A percentile compares a stretch with the other conserved stretches of the same genome.
These are phyloP conservation scores for Melaleuca quinquenervia DNA, from an alignment of 345 rosid species.

Conservation along the genomic window DNA sequence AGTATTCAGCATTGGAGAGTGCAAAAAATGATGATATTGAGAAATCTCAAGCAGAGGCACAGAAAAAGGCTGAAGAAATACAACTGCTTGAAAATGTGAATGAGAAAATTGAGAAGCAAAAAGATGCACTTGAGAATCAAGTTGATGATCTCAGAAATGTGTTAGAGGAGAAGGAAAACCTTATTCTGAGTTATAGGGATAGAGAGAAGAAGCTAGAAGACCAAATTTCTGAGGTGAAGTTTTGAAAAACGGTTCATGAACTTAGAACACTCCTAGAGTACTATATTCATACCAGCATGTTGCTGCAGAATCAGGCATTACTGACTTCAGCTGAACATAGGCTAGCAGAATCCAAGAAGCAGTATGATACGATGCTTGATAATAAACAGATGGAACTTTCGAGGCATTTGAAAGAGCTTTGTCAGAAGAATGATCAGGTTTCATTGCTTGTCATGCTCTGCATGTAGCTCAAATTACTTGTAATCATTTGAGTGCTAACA, in stretches of 20 bases:
- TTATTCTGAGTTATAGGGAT: slow-evolving; percentile 40
- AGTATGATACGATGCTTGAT: slow-evolving; percentile 69
- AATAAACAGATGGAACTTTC: slow-evolving; percentile 75
- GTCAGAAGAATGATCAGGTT: slow-evolving; percentile 90
- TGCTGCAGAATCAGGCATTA: slow-evolving; percentile 51
- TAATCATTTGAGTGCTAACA: not conserved
- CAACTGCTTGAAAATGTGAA: slow-evolving; percentile 35
- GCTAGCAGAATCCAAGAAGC: slow-evolving; percentile 61
- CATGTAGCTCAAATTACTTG: not conserved
- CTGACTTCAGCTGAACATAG: slow-evolving; percentile 53
- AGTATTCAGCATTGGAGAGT: slow-evolving; percentile 47
- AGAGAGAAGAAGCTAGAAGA: slow-evolving; percentile 51
- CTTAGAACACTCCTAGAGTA: not conserved
- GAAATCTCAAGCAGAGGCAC: slow-evolving; percentile 41
- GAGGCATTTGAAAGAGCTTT: slow-evolving; percentile 81
- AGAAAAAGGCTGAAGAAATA: slow-evolving; percentile 34
- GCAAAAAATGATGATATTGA: slow-evolving; percentile 46
- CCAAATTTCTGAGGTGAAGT: slow-evolving; percentile 41
- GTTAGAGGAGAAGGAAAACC: slow-evolving; percentile 60
- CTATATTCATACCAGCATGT: slow-evolving; percentile 4
- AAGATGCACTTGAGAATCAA: slow-evolving; percentile 44
- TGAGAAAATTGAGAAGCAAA: slow-evolving; percentile 30
- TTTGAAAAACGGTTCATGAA: not conserved
- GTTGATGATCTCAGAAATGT: slow-evolving; percentile 36
- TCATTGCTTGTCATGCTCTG: not conserved